These are phyloP conservation scores for Setomelanomma holmii DNA, from an alignment of 2,329 filamentous ascomycete genomes.

Conservation along the genomic window DNA sequence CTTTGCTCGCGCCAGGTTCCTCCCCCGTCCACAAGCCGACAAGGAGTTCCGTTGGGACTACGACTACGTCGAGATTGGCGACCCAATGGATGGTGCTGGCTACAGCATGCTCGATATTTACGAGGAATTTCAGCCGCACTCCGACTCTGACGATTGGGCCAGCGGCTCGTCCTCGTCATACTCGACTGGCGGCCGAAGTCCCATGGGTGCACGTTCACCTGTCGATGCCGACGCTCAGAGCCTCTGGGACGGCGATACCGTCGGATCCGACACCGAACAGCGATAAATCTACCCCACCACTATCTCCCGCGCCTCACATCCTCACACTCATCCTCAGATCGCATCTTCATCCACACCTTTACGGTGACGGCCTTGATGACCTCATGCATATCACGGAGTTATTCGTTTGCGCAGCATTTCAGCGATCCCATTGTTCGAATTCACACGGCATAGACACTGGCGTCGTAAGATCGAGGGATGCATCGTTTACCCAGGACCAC, in stretches of 20 bases:
- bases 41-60: slow-evolving; percentile 95
- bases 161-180: slow-evolving; percentile 81
- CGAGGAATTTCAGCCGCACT: slow-evolving; percentile 58
- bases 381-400: slow-evolving; percentile 48
- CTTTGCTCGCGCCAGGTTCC: slow-evolving; percentile 77
- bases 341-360: slow-evolving; percentile 23
- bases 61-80: slow-evolving; percentile 87
- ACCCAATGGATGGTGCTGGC: slow-evolving; percentile 59
- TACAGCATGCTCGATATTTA: slow-evolving; percentile 64
- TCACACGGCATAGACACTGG: slow-evolving; percentile 33
- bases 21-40: slow-evolving; percentile 81
- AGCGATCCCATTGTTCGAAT: slow-evolving; percentile 35
- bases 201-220: slow-evolving; percentile 54
- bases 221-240: slow-evolving; percentile 63
- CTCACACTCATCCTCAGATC: slow-evolving; percentile 29
- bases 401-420: slow-evolving; percentile 45
- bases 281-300: slow-evolving; percentile 29
- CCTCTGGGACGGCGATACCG: slow-evolving; percentile 64
- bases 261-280: slow-evolving; percentile 55
- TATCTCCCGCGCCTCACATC: slow-evolving; percentile 9
- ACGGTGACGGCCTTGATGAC: slow-evolving; percentile 43
- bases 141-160: slow-evolving; percentile 88
- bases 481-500: slow-evolving; percentile 17
- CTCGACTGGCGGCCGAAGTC: slow-evolving; percentile 69
- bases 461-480: slow-evolving; percentile 22